phyloP scores from a whole-genome alignment of 768 basidiomycete genomes.

The Amanita inopinata region DNA sequence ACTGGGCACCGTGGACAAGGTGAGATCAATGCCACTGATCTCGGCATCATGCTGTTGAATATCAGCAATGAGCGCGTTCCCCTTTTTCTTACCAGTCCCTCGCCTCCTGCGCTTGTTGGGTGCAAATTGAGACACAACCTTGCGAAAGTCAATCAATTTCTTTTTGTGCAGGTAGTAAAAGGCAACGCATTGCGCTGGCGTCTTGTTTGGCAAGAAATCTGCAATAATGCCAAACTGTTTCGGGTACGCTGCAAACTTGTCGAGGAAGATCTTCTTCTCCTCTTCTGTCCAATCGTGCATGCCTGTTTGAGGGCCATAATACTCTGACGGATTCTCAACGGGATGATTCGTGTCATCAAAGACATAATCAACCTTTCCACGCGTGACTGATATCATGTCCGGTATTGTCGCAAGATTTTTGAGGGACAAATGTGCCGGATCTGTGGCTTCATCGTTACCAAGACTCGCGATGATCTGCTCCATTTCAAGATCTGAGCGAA shows the following conservation, averaged over 20 bases:
- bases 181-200: conserved; percentile 78
- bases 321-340: conserved; percentile 66
- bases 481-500: conserved; percentile 93
- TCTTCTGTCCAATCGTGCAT: conserved; percentile 82
- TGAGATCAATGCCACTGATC: conserved; percentile 27
- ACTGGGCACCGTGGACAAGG: conserved; percentile 26
- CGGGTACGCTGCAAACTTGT: conserved; percentile 75
- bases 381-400: conserved; percentile 75
- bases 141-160: conserved; percentile 73
- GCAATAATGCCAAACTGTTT: conserved; percentile 97
- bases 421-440: conserved; percentile 80
- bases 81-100: conserved; percentile 64
- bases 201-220: conserved; percentile 71
- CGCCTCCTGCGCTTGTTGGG: conserved; percentile 57
- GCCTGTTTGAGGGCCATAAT: conserved; percentile 65
- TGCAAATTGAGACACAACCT: conserved; percentile 56
- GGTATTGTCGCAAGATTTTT: conserved; percentile 82
- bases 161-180: conserved; percentile 97
- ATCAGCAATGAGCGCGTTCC: conserved; percentile 72
- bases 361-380: conserved; percentile 47
- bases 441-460: conserved; percentile 87
- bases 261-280: conserved; percentile 70
- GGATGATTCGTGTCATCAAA: conserved; percentile 84
- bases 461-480: conserved; percentile 94
- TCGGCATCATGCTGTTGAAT: conserved; percentile 70